These are phyloP conservation scores for Paulownia fortunei DNA, from an alignment of 257 asterid species.

Conservation along the genomic window DNA sequence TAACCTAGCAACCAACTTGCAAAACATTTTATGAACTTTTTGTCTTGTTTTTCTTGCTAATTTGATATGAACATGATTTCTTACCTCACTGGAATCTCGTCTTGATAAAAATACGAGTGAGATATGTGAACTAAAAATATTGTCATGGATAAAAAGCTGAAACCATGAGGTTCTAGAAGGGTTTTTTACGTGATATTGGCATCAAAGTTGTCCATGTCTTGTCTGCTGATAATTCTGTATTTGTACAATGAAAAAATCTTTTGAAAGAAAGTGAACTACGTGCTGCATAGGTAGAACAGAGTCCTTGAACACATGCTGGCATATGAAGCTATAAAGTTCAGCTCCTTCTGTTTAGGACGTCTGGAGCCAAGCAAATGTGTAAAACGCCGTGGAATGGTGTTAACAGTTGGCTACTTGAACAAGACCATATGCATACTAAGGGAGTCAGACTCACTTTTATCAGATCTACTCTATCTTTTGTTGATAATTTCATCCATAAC, in stretches of 20 bases:
- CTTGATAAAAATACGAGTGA: background rate
- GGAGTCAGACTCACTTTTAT: background rate
- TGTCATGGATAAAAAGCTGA: background rate
- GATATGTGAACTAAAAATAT: background rate
- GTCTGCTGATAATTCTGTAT: background rate
- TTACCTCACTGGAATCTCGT: background rate
- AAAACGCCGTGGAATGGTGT: background rate
- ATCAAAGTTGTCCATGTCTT: background rate
- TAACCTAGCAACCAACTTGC: background rate
- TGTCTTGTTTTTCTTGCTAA: slow-evolving; percentile 2
- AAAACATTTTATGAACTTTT: background rate
- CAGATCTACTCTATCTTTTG: background rate
- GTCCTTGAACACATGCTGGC: background rate
- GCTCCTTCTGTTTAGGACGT: no score
- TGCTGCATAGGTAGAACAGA: background rate
- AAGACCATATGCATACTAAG: background rate
- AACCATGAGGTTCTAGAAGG: background rate
- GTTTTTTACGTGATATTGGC: background rate
- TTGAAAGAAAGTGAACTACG: background rate
- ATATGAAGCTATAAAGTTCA: no score
- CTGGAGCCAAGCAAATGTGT: background rate
- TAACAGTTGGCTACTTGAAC: background rate
- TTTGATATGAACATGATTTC: background rate
- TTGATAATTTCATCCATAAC: background rate
- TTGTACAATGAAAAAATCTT: background rate